Evolutionary conservation across 179 eudicot species (phyloP).

Genomic region (Beta corolliflora): DNA sequence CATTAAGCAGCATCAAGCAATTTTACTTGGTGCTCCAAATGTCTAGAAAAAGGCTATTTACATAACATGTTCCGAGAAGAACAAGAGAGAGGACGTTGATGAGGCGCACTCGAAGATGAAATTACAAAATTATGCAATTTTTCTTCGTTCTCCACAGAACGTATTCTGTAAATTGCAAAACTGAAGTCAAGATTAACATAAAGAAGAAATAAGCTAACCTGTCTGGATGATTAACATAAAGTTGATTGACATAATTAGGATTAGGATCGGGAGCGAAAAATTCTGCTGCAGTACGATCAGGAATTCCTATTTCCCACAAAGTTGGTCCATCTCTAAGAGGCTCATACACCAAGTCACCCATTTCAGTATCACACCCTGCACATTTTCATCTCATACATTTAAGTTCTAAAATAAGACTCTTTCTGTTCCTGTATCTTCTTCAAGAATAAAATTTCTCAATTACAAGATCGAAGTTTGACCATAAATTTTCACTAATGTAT

Average conservation of each 20-base stretch:
- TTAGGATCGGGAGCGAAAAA: slow-evolving; percentile 89
- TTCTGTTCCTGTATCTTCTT: too few relatives aligned
- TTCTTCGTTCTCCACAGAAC: too few relatives aligned
- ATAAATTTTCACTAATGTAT: too few relatives aligned
- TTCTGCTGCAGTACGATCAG: slow-evolving; percentile 87
- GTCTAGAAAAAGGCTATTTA: too few relatives aligned
- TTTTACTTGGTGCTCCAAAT: not conserved
- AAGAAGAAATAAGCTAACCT: slow-evolving; percentile 44
- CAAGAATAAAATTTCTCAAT: too few relatives aligned
- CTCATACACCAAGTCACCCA: slow-evolving; percentile 71
- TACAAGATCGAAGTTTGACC: too few relatives aligned
- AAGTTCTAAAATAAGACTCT: not conserved
- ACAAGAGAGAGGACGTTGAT: too few relatives aligned
- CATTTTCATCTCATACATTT: not conserved
- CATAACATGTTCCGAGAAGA: too few relatives aligned
- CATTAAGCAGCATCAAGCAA: not conserved
- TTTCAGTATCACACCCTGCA: slow-evolving; percentile 49
- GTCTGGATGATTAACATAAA: slow-evolving; percentile 68
- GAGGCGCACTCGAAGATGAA: too few relatives aligned
- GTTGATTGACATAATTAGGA: slow-evolving; percentile 64
- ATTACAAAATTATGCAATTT: too few relatives aligned
- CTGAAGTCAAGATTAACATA: too few relatives aligned
- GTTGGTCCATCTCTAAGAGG: slow-evolving; percentile 97
- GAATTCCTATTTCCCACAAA: slow-evolving; percentile 93
- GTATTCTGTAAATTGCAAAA: too few relatives aligned